Conservation (phyloP, 2,329 filamentous ascomycete species). For the Lecanosticta acicola region DNA sequence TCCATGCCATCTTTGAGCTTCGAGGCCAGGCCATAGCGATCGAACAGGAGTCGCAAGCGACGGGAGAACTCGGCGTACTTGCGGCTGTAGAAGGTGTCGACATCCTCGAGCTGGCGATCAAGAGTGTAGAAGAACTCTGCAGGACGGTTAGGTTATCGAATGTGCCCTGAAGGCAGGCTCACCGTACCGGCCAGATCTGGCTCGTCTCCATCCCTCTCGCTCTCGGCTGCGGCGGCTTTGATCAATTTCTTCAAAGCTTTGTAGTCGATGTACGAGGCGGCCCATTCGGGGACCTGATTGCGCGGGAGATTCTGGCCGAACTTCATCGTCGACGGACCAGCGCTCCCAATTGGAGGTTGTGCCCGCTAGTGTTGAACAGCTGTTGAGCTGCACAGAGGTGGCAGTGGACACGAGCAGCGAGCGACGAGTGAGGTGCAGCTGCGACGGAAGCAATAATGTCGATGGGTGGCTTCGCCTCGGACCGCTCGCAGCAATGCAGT, state of each 20-base stretch:
- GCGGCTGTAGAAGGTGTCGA: constrained; percentile 95
- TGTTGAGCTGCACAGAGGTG: neutral
- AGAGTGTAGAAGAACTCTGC: constrained; percentile 94
- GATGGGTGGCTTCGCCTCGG: neutral
- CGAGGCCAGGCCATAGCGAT: constrained; percentile 72
- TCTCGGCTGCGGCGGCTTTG: constrained; percentile 61
- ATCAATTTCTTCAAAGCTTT: constrained; percentile 93
- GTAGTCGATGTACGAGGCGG: constrained; percentile 79
- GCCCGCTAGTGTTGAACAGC: neutral
- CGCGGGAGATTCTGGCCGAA: constrained; percentile 59
- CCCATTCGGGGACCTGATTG: constrained; percentile 85
- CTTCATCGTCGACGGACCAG: constrained; percentile 24
- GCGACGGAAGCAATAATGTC: neutral
- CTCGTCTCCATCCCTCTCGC: constrained; percentile 48
- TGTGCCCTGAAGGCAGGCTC: constrained; percentile 14
- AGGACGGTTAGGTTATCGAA: constrained; percentile 23
- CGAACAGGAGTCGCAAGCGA: constrained; percentile 77
- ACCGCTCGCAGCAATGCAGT: neutral
- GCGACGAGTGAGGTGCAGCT: neutral
- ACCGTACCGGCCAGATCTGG: constrained; percentile 85
- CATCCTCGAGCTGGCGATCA: constrained; percentile 94
- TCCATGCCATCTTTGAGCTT: constrained; percentile 69
- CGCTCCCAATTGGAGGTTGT: neutral
- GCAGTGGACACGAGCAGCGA: neutral
- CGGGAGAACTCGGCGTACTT: constrained; percentile 82